Conservation (phyloP, 2,329 filamentous ascomycete species). For the Trichothecium roseum region DNA sequence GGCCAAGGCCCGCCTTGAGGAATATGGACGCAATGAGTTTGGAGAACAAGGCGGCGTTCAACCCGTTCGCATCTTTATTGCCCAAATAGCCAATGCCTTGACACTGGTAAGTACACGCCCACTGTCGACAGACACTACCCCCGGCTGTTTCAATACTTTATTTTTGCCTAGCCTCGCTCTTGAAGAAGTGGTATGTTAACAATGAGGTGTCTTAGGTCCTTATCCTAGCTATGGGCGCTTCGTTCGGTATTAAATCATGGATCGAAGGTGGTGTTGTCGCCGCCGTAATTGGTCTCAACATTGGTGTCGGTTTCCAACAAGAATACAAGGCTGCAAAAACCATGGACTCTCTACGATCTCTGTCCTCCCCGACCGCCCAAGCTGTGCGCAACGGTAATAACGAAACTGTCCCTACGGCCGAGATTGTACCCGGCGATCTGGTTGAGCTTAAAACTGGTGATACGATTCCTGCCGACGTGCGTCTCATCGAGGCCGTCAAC, state of each 20-base stretch:
- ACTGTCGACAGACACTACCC: slow-evolving; percentile 13
- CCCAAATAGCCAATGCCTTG: slow-evolving; percentile 60
- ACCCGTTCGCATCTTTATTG: slow-evolving; percentile 51
- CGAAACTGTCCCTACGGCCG: slow-evolving; percentile 18
- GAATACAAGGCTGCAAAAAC: slow-evolving; percentile 30
- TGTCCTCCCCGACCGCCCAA: slow-evolving; percentile 24
- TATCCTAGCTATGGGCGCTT: slow-evolving; percentile 48
- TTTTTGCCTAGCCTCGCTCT: too few relatives aligned
- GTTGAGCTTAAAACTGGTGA: slow-evolving; percentile 39
- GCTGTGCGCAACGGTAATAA: slow-evolving; percentile 26
- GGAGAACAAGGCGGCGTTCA: slow-evolving; percentile 50
- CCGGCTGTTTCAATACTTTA: not conserved
- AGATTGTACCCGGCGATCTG: slow-evolving; percentile 46
- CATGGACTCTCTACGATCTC: slow-evolving; percentile 26
- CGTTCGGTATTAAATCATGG: slow-evolving; percentile 39
- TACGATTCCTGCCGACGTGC: slow-evolving; percentile 45
- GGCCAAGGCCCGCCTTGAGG: slow-evolving; percentile 40
- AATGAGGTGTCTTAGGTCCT: slow-evolving; percentile 25
- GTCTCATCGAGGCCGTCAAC: slow-evolving; percentile 45
- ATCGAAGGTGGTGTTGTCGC: slow-evolving; percentile 43
- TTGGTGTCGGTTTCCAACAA: slow-evolving; percentile 35
- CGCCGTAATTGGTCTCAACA: slow-evolving; percentile 41
- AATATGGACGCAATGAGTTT: slow-evolving; percentile 53
- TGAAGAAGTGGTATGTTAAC: too few relatives aligned
- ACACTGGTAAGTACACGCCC: slow-evolving; percentile 38